These are phyloP conservation scores for Boletus semigastroideus DNA, from an alignment of 1,284 basidiomycete genomes.

Conservation along the genomic window DNA sequence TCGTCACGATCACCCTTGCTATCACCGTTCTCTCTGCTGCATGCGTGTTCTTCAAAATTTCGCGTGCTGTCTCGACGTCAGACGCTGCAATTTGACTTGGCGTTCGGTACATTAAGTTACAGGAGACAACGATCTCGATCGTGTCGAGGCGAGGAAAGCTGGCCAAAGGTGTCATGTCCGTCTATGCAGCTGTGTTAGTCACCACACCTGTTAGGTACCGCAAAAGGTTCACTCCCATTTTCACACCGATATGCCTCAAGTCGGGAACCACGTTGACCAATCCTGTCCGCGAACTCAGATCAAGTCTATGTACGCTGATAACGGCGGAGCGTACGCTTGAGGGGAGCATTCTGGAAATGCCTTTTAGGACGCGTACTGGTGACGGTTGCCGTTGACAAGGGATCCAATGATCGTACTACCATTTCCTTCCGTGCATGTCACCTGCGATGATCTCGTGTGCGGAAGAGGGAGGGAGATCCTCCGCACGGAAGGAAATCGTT, in stretches of 20 bases:
- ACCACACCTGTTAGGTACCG: not conserved
- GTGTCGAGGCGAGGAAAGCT: slow-evolving; percentile 1
- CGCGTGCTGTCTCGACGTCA: not conserved
- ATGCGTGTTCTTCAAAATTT: not conserved
- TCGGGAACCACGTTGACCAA: slow-evolving; percentile 8
- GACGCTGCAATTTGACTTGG: not conserved
- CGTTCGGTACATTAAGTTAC: not conserved
- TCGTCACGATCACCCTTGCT: slow-evolving; percentile 2
- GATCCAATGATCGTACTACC: slow-evolving; percentile 10
- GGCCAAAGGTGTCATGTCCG: not conserved
- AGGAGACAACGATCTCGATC: not conserved
- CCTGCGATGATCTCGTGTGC: slow-evolving; percentile 34
- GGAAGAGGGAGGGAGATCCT: slow-evolving; percentile 28
- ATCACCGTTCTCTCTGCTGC: slow-evolving; percentile 8
- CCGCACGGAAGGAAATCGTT: slow-evolving; percentile 29
- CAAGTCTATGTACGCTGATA: slow-evolving; percentile 9
- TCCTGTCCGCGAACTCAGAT: not conserved
- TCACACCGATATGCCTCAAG: slow-evolving; percentile 1
- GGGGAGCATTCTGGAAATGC: not conserved
- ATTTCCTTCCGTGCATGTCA: slow-evolving; percentile 21
- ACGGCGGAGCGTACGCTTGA: slow-evolving; percentile 4
- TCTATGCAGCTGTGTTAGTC: not conserved
- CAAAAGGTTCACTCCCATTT: not conserved
- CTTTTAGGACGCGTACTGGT: slow-evolving; percentile 10
- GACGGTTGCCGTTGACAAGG: slow-evolving; percentile 7